Base-by-base conservation (phyloP, 2,329 filamentous ascomycete genomes). In the Elsinoe fawcettii region DNA sequence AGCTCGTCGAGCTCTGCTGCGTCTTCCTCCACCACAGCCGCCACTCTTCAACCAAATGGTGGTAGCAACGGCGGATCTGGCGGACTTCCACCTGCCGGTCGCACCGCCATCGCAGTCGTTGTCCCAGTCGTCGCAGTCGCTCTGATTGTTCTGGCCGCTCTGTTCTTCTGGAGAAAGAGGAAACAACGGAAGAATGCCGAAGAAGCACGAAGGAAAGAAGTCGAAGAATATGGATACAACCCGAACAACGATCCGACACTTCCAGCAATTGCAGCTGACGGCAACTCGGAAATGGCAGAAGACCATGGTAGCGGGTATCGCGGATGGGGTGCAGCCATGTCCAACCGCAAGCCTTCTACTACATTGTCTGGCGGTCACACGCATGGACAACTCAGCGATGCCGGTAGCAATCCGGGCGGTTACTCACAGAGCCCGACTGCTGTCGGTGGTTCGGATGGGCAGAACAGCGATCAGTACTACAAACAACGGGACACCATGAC, bases 211-310 rank as follows among this genome's bases (percentile, higher is more conserved):
- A 83, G 91, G 62, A 96, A 96, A 75, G 93, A 99, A 73, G 90
- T 96, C 9, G 92, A 97, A 70, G 93, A 97, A 69, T 97, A 97
- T 70, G 86, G 88, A 30, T 97, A 91, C 77, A 97, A 97, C 71
- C 93, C 93, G n/a, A 97, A 97, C 73, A 86, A 90, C 60, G 91
- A 96, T 68, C 90, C 91, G 0, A 90, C 87, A 0, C 77, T 96
- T 11, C 83, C 83, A 6, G 77, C 78, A 8, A 73, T 77, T 55
- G 77, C 80, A 74, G 71, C 67, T 7, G 82, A 80, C 56, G 74
- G 80, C 41, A 51, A 63, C 14, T 84, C 84, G 64, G 84, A 92
- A 69, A 90, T 91, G 85, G 80, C 83, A 58, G 88, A 96, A 67
- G 87, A 90, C 61, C 80, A 81, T 58, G 80, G 78, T 56, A 81